Percentiles rank a stretch among this genome's conserved stretches.
These are phyloP conservation scores for Lunularia cruciata DNA, from an alignment of 225 moss, liverwort and hornwort species.

Conservation along the genomic window DNA sequence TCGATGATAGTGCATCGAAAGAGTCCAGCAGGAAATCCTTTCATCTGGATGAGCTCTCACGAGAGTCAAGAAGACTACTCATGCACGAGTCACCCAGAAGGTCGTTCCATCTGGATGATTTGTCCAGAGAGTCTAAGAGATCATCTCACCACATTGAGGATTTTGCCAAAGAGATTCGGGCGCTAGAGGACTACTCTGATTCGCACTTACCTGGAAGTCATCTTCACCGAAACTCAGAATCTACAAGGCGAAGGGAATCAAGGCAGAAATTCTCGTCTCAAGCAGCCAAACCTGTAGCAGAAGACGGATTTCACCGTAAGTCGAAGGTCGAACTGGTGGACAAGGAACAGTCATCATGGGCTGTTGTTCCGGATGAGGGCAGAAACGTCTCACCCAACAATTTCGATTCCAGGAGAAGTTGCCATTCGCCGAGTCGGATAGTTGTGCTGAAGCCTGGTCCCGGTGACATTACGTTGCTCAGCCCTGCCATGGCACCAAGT, in stretches of 20 bases:
- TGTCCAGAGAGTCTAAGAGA: slow-evolving; percentile 27
- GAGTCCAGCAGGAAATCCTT: slow-evolving; percentile 40
- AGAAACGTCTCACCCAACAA: slow-evolving; percentile 31
- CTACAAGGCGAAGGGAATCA: slow-evolving; percentile 29
- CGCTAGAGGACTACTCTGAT: slow-evolving; percentile 49
- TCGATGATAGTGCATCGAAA: slow-evolving; percentile 31
- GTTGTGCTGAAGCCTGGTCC: slow-evolving; percentile 52
- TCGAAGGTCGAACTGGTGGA: slow-evolving; percentile 12
- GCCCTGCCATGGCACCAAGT: slow-evolving; percentile 45
- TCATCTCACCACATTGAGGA: slow-evolving; percentile 22
- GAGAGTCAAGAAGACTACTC: slow-evolving; percentile 31
- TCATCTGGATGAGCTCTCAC: slow-evolving; percentile 39
- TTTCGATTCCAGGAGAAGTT: slow-evolving; percentile 32
- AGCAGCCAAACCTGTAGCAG: slow-evolving; percentile 37
- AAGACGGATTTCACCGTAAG: slow-evolving; percentile 24
- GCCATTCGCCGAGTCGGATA: slow-evolving; percentile 44
- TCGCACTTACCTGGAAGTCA: slow-evolving; percentile 44
- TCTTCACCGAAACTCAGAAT: slow-evolving; percentile 21
- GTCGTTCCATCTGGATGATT: slow-evolving; percentile 34
- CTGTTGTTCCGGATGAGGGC: slow-evolving; percentile 16
- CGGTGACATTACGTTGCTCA: slow-evolving; percentile 43
- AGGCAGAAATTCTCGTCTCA: slow-evolving; percentile 18
- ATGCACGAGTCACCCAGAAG: slow-evolving; percentile 37
- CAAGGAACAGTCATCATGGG: slow-evolving; percentile 23
- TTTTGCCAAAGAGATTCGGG: slow-evolving; percentile 41